phyloP scores from a whole-genome alignment of 2,329 filamentous ascomycete species.

The Hortaea werneckii region DNA sequence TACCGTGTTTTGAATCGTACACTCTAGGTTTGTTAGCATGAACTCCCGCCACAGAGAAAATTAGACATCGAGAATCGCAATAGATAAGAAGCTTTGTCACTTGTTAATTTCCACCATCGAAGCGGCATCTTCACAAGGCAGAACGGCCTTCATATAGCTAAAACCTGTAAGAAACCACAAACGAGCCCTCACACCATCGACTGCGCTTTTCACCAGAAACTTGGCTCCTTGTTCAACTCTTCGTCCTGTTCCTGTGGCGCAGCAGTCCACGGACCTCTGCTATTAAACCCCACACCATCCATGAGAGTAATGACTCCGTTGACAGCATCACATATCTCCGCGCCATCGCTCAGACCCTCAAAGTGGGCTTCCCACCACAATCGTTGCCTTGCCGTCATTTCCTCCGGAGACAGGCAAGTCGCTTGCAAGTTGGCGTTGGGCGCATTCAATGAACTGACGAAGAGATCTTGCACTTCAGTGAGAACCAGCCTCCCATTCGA shows the following conservation, averaged over 20 bases:
- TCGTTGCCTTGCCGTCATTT: slow-evolving; percentile 2
- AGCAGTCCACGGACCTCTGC: slow-evolving; percentile 7
- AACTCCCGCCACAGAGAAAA: no score
- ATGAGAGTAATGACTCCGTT: slow-evolving; percentile 10
- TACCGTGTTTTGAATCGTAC: no score
- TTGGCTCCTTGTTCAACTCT: background rate
- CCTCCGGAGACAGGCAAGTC: background rate
- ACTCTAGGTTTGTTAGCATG: no score
- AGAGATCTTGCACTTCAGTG: slow-evolving; percentile 5
- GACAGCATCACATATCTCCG: slow-evolving; percentile 2
- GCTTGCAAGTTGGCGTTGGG: slow-evolving; percentile 6
- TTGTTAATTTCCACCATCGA: no score
- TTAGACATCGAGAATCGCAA: no score
- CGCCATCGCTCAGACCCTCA: background rate
- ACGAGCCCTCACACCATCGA: no score
- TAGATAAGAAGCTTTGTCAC: no score
- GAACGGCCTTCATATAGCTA: no score
- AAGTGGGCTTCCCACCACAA: slow-evolving; percentile 16
- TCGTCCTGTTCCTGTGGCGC: background rate
- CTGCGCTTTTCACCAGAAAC: no score
- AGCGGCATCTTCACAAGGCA: no score
- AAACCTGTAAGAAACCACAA: no score
- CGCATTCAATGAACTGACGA: background rate
- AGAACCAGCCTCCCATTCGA: slow-evolving; percentile 1
- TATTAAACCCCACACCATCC: slow-evolving; percentile 12